Base-by-base conservation (phyloP, 805 yeast species). In the Kodamaea nitidulidarum region DNA sequence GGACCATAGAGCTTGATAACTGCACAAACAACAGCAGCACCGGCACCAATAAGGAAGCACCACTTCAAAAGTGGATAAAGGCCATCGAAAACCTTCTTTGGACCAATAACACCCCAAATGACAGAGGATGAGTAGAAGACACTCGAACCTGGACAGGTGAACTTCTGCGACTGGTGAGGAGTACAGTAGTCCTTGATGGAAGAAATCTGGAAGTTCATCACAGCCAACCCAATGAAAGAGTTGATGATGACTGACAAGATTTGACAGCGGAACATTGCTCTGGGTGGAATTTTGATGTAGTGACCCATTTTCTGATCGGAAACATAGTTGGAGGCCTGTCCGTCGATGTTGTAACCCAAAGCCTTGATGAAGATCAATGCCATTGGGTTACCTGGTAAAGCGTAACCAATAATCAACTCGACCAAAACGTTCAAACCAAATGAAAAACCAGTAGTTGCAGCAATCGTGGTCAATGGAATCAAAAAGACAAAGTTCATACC, bases 251-350 rank as follows among this genome's bases (percentile, higher is more conserved):
- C 50, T 3, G 60, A 49, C 14, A 50, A 27, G 35, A 60, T 49
- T 48, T 61, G 66, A 20, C 46, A 44, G 54, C 69, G 56, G 61
- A 82, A 80, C 44, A 80, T 61, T 0, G 78, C 65, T 44, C 79
- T 65, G 3, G 87, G 88, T 0, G 84, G 77, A 15, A 82, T 62
- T 47, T 79, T 80, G 51, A 79, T 56, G 52, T 83, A 83, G 45
- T 81, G 86, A 1, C 77, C 85, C 55, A 78, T 55, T 49, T 81
- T 81, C 67, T 76, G 73, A 49, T 78, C 83, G 6, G 69, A 62
- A 22, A 76, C 63, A 53, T 70, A 78, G 40, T 67, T 63, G 32
- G 76, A 66, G 1, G 84, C 83, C 50, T 78, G 83, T 34, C 72
- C 71, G 60, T 73, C 74, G 28, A 78, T 68, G 47, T 75, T 73